These are phyloP conservation scores for Lasiodiplodia sp. DNA, from an alignment of 2,329 filamentous ascomycete genomes.

Conservation along the genomic window DNA sequence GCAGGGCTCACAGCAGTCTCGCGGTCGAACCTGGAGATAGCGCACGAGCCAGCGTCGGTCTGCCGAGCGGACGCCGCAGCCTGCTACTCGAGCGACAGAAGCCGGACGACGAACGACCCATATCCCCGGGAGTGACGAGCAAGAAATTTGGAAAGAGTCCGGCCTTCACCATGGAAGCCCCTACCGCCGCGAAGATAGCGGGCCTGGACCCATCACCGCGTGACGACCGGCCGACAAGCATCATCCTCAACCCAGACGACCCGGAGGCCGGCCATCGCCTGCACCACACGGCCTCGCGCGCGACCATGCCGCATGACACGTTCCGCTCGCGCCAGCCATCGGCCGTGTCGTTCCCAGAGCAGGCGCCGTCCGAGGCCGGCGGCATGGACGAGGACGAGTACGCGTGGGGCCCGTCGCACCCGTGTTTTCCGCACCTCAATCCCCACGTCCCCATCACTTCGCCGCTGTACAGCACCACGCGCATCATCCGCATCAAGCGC, in stretches of 20 bases:
- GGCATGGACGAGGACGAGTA: conserved; percentile 67
- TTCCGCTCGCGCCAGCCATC: conserved; percentile 28
- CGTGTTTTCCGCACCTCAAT: conserved; percentile 92
- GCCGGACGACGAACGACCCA: not conserved
- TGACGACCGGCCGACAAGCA: conserved; percentile 15
- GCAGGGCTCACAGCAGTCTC: conserved; percentile 52
- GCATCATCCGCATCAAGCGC: conserved; percentile 87
- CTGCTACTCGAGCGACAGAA: conserved; percentile 28
- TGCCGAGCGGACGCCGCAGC: conserved; percentile 51
- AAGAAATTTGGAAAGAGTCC: conserved; percentile 14
- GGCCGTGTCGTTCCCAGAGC: conserved; percentile 13
- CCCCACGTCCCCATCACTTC: conserved; percentile 85
- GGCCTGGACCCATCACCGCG: conserved; percentile 14
- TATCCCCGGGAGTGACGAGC: not conserved
- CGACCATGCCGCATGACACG: conserved; percentile 23
- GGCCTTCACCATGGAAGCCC: conserved; percentile 18
- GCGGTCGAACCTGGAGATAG: conserved; percentile 53
- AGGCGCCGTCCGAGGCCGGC: conserved; percentile 14
- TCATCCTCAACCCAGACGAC: conserved; percentile 23
- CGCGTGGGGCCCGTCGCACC: conserved; percentile 92
- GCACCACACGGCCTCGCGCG: conserved; percentile 29
- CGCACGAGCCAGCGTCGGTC: conserved; percentile 59
- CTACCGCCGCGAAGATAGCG: conserved; percentile 19
- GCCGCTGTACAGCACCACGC: conserved; percentile 75
- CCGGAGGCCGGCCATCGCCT: conserved; percentile 29